These are phyloP conservation scores for Terfezia claveryi DNA, from an alignment of 495 filamentous ascomycete species.

Conservation along the genomic window DNA sequence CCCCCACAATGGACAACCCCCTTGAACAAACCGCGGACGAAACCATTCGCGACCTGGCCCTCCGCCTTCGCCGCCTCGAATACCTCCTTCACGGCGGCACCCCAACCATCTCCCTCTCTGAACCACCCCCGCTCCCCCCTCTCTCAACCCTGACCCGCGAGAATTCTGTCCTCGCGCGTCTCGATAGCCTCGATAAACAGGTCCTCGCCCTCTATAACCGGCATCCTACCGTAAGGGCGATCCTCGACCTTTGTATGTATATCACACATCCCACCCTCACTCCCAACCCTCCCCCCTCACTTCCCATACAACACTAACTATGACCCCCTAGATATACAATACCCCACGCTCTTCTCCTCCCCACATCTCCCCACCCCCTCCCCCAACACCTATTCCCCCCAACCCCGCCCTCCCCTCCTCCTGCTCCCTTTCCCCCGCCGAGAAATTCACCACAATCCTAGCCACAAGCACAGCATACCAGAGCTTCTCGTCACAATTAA, in stretches of 20 bases:
- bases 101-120: not conserved
- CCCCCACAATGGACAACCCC: not conserved
- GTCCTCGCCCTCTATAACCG: slow-evolving; percentile 4
- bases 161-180: not conserved
- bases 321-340: not conserved
- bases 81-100: not conserved
- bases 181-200: slow-evolving; percentile 1
- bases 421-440: slow-evolving; percentile 22
- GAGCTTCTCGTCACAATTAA: slow-evolving; percentile 53
- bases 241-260: slow-evolving; percentile 9
- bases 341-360: not conserved
- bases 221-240: slow-evolving; percentile 8
- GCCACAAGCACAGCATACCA: slow-evolving; percentile 53
- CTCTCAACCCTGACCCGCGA: not conserved
- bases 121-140: not conserved
- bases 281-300: too few relatives aligned
- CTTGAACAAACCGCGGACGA: not conserved
- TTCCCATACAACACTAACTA: too few relatives aligned
- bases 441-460: slow-evolving; percentile 46
- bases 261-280: too few relatives aligned
- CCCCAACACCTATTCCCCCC: slow-evolving; percentile 10
- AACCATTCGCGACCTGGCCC: not conserved
- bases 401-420: slow-evolving; percentile 17
- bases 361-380: not conserved
- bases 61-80: not conserved